Conservation (phyloP, 495 filamentous ascomycete species). For the Lasiosphaeriaceae sp. region DNA sequence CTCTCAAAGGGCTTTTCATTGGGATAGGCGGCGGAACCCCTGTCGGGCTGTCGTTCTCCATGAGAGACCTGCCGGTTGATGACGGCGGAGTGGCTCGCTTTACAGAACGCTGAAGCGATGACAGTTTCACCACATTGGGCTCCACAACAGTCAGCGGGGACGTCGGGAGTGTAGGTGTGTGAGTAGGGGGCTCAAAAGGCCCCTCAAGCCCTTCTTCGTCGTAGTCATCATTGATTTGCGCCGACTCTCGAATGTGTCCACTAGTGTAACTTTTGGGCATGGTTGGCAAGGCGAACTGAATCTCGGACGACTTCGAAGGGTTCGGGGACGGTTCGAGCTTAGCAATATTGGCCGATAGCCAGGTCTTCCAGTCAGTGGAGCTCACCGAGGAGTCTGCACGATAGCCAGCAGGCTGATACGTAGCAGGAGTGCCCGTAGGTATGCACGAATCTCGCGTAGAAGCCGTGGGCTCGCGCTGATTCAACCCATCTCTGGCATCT, state of each 20-base stretch:
- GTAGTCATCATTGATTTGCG: constrained; percentile 55
- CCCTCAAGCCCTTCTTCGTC: constrained; percentile 17
- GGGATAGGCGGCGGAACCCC: constrained; percentile 22
- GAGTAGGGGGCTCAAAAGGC: constrained; percentile 12
- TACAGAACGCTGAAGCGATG: constrained; percentile 9
- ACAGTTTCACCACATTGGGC: constrained; percentile 21
- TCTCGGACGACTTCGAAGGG: constrained; percentile 20
- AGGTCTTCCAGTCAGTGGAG: constrained; percentile 52
- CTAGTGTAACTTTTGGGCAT: constrained; percentile 25
- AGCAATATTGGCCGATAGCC: constrained; percentile 48
- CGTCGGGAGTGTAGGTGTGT: constrained; percentile 17
- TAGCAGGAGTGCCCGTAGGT: constrained; percentile 6
- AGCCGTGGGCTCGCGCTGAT: background rate
- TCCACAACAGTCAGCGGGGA: constrained; percentile 20
- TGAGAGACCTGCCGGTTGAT: background rate
- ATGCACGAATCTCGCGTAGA: background rate
- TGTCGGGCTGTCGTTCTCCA: constrained; percentile 17
- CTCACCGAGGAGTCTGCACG: constrained; percentile 38
- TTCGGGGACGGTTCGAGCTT: constrained; percentile 40
- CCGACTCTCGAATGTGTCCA: constrained; percentile 57
- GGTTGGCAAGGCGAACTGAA: constrained; percentile 35
- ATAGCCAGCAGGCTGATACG: constrained; percentile 24
- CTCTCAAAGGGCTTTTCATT: constrained; percentile 21
- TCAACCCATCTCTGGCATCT: background rate
- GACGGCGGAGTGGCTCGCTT: constrained; percentile 18